These are phyloP conservation scores for Hysterangium stoloniferum DNA, from an alignment of 768 basidiomycete species.

Conservation along the genomic window DNA sequence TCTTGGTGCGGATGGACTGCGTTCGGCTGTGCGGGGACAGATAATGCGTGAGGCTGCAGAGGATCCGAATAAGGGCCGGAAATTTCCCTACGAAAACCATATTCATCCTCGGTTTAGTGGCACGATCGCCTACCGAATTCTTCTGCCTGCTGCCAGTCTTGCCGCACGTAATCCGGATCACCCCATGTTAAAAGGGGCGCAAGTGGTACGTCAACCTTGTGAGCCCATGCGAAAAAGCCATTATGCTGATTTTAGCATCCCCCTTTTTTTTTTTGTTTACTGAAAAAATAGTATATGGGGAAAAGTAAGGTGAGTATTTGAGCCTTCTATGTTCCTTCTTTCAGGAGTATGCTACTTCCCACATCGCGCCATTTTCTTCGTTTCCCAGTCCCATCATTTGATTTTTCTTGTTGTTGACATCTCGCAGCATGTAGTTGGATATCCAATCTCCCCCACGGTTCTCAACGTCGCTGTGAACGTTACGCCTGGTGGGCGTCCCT, in stretches of 20 bases:
- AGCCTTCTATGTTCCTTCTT: background rate
- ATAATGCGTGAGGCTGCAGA: slow-evolving; percentile 26
- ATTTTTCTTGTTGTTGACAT: no score
- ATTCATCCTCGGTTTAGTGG: slow-evolving; percentile 56
- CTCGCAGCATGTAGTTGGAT: slow-evolving; percentile 39
- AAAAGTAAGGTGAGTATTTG: slow-evolving; percentile 3
- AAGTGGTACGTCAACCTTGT: background rate
- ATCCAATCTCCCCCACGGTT: slow-evolving; percentile 36
- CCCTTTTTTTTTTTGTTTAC: background rate
- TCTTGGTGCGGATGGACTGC: slow-evolving; percentile 62
- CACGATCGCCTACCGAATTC: slow-evolving; percentile 46
- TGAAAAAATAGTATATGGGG: slow-evolving; percentile 5
- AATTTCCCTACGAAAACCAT: slow-evolving; percentile 28
- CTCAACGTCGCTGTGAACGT: slow-evolving; percentile 30
- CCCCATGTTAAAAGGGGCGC: background rate
- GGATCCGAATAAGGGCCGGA: slow-evolving; percentile 27
- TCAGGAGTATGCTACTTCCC: background rate
- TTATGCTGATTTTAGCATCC: background rate
- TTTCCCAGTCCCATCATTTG: no score
- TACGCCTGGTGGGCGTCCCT: no score
- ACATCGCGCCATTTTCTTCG: no score
- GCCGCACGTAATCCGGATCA: background rate
- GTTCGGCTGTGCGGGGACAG: slow-evolving; percentile 37
- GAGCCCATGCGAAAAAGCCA: background rate
- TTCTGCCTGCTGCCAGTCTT: slow-evolving; percentile 48